These are phyloP conservation scores for Austroboletus festivus DNA, from an alignment of 768 basidiomycete genomes.

Conservation along the genomic window DNA sequence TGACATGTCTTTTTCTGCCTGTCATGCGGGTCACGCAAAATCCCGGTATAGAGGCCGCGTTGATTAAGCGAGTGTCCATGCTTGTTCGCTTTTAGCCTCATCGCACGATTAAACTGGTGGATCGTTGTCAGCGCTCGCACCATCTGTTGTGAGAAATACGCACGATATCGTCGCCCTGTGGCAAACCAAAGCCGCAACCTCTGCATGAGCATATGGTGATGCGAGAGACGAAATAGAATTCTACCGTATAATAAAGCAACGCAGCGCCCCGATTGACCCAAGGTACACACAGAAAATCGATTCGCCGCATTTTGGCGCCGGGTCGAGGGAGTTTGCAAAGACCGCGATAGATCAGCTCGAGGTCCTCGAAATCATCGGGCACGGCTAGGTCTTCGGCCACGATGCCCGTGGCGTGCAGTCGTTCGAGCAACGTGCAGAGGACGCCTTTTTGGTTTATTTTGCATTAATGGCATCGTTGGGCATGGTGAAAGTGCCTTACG, in stretches of 20 bases:
- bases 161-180: slow-evolving; percentile 86
- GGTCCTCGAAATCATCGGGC: slow-evolving; percentile 61
- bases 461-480: neutral
- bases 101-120: slow-evolving; percentile 81
- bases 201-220: no score
- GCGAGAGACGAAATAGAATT: neutral
- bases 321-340: slow-evolving; percentile 59
- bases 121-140: neutral
- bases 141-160: slow-evolving; percentile 25
- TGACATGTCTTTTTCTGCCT: slow-evolving; percentile 55
- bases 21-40: slow-evolving; percentile 67
- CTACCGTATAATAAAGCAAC: slow-evolving; percentile 85
- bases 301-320: slow-evolving; percentile 57
- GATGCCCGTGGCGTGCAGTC: slow-evolving; percentile 55
- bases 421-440: slow-evolving; percentile 53
- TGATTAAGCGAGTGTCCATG: slow-evolving; percentile 88
- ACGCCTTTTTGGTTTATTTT: slow-evolving; percentile 44
- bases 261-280: slow-evolving; percentile 80
- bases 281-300: slow-evolving; percentile 84
- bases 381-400: slow-evolving; percentile 78
- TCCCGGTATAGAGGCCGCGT: slow-evolving; percentile 69
- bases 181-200: no score
- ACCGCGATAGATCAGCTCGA: slow-evolving; percentile 82
- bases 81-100: slow-evolving; percentile 78
- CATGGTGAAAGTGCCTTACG: no score